These are phyloP conservation scores for Casuarina cunninghamiana DNA, from an alignment of 306 rosid species.

Conservation along the genomic window DNA sequence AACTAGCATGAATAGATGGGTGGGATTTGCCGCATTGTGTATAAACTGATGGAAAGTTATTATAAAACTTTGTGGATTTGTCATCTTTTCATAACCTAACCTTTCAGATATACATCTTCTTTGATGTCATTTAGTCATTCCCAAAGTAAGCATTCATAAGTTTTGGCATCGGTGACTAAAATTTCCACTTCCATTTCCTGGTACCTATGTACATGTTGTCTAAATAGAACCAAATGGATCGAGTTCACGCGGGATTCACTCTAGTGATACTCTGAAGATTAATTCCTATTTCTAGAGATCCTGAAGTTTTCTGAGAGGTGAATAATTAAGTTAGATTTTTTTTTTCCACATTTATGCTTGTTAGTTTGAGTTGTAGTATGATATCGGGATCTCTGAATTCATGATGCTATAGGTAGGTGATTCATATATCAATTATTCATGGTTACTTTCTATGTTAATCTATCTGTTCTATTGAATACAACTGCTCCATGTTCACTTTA, in stretches of 20 bases:
- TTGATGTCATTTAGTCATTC: background rate
- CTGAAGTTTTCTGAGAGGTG: background rate
- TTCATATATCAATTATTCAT: background rate
- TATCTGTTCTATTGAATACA: background rate
- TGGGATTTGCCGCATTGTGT: background rate
- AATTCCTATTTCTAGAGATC: background rate
- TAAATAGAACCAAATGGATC: background rate
- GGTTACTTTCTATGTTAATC: background rate
- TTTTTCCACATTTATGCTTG: background rate
- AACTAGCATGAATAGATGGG: background rate
- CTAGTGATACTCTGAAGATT: background rate
- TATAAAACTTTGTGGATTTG: background rate
- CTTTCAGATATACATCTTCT: background rate
- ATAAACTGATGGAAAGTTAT: background rate
- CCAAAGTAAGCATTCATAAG: background rate
- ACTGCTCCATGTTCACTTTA: background rate
- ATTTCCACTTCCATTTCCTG: background rate
- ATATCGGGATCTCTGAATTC: background rate
- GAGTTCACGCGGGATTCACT: background rate
- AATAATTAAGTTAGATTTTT: background rate
- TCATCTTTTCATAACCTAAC: background rate
- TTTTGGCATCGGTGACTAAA: background rate
- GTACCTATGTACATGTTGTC: background rate
- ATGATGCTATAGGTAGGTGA: background rate
- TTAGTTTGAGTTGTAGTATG: background rate